phyloP scores from a whole-genome alignment of 139 green algal species.

The Chlamydomonas eustigma region DNA sequence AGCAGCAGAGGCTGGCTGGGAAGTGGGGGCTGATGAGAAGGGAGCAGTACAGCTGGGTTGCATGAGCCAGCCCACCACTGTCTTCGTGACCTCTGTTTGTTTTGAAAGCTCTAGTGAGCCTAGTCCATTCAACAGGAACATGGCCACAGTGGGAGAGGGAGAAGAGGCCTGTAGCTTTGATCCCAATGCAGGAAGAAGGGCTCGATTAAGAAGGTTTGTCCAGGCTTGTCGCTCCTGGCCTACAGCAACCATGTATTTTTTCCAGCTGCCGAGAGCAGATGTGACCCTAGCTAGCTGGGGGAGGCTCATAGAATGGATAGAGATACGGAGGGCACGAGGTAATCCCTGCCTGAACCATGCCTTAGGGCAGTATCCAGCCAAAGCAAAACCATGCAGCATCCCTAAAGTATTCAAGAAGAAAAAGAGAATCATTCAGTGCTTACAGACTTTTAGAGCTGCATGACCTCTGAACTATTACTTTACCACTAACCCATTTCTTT shows the following conservation, averaged over 20 bases:
- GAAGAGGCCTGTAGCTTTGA: not conserved
- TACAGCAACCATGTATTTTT: not conserved
- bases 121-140: not conserved
- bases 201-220: not conserved
- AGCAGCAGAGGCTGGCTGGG: too few relatives aligned
- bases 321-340: not conserved
- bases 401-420: too few relatives aligned
- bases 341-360: slow-evolving; percentile 3
- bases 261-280: not conserved
- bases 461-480: too few relatives aligned
- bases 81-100: not conserved
- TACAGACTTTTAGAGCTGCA: too few relatives aligned
- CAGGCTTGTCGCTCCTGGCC: not conserved
- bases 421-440: too few relatives aligned
- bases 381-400: slow-evolving; percentile 6
- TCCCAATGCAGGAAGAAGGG: not conserved
- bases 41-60: too few relatives aligned
- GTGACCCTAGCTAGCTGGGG: not conserved
- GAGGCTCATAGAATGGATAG: slow-evolving; percentile 1
- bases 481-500: too few relatives aligned
- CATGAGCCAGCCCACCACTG: not conserved
- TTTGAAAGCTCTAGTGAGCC: not conserved
- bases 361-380: slow-evolving; percentile 11
- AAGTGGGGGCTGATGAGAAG: not conserved
- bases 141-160: not conserved